Base-by-base conservation (phyloP, 1,284 basidiomycete genomes). In the Sanghuangporus weigelae region DNA sequence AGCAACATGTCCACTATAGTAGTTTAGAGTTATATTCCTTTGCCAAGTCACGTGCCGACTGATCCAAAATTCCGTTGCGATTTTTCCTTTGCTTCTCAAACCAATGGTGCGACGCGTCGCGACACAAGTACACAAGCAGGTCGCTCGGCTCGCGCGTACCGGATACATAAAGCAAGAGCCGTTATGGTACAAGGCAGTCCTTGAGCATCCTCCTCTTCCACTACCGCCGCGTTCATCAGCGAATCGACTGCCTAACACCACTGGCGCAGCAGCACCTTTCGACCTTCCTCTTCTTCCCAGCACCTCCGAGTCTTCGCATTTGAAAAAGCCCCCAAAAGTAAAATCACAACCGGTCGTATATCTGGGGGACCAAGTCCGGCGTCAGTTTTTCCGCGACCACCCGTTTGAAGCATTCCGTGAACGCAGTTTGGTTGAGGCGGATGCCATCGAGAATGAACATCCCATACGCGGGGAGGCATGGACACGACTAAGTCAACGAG, bases 331-430 rank as follows among this genome's bases (percentile, higher is more conserved):
- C 60, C 76, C 80, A 64, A 80, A 84, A 65, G 78, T 82, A 12
- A 77, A 78, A 12, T 86, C 91, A 0, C 70, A 84, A 63, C 82
- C 85, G 10, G 84, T 98, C 64, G 80, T 84, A 57, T 98, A 96
- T 74, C 69, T 91, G 36, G 93, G 96, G 73, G 96, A 99, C 76
- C 81, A 84, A 64, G 80, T 98, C 60, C 86, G 96, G 53, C 81
- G 86, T 61, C 93, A 94, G 74, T 99, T 99, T 82, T 98, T 96
- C 79, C 81, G 83, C 60, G 96, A 99, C 77, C 96, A 98, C 73
- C 95, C 96, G 2, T 98, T 98, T 73, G 96, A 99, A 77, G 90
- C 93, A 1, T 91, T 96, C 74, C 83, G 95, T 48, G 88, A 94
- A 1, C 80, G 83, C 14, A 88, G 84, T 11, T 75, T 99, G 57